Evolutionary conservation across 108 stramenopile genomes (phyloP), one percentile per base, ranked within the genome.

Genomic region (Nitzschia sp.): DNA sequence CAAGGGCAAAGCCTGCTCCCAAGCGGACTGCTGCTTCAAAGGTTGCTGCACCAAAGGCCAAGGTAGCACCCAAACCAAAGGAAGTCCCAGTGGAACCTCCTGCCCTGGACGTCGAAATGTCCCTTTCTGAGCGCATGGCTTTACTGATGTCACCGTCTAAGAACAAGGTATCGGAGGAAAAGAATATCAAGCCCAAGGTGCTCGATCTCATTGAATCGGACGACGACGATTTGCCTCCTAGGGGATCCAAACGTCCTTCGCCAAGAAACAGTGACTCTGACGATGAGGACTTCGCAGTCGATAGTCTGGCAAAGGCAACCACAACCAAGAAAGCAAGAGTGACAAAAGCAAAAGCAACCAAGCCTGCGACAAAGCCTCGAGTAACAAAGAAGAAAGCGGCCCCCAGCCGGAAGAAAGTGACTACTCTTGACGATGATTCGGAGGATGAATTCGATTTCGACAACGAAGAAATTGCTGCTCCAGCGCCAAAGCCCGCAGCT

Each of bases 111-210:
- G 69, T 71, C 19, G 76, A 66, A 26, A 41, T 71, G 50, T 77
- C 76, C 10, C 40, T 77, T 14, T 46, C 70, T 19, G 70, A 77
- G 20, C 63, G 76, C n/a, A 59, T 77, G 65, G 53, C 38, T 17
- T 34, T 65, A 8, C 55, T 66, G 0, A 41, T 77, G 20, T 77
- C 76, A 20, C 70, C 76, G 19, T 52, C 69, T 2, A 46, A 59
- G 54, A 7, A 54, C n/a, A 46, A 37, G 17, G 55, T 21, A 10
- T 3, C 29, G 22, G 19, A 37, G 51, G 24, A 11, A 25, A 8
- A 34, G 29, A 34, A 34, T 34, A 5, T 34, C 29, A 34, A 34
- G 29, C 29, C 29, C 1, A 34, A 34, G 29, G 29, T 34, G 5
- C 29, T 34, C 29, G 17, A 42, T 19, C 67, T 56, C 29, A 10